Evolutionary conservation across 2,329 filamentous ascomycete species (phyloP).

Genomic region (Furcasterigmium sp.): DNA sequence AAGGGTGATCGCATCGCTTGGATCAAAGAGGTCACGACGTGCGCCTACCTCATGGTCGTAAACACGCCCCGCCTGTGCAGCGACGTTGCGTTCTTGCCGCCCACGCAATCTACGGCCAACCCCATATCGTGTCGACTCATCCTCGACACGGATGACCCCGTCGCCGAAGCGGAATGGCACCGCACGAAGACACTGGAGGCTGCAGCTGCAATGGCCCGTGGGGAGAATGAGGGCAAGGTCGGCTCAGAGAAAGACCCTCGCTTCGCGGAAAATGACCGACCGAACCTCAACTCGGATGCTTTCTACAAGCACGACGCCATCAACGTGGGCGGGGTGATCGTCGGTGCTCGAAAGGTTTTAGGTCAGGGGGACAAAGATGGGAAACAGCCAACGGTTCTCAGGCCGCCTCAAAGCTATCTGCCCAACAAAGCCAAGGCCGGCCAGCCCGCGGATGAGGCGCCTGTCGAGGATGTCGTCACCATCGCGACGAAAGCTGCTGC

Average conservation of each 20-base stretch:
- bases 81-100: constrained; percentile 80
- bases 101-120: constrained; percentile 71
- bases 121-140: constrained; percentile 72
- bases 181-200: constrained; percentile 30
- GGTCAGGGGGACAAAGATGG: constrained; percentile 41
- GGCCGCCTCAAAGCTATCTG: constrained; percentile 36
- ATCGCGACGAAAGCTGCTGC: constrained; percentile 39
- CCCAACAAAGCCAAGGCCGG: constrained; percentile 10
- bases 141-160: constrained; percentile 44
- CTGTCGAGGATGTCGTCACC: constrained; percentile 26
- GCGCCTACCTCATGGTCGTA: constrained; percentile 88
- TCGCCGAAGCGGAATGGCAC: constrained; percentile 22
- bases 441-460: constrained; percentile 15
- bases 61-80: constrained; percentile 84
- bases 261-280: constrained; percentile 2
- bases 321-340: constrained; percentile 47
- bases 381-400: constrained; percentile 38
- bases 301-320: constrained; percentile 19
- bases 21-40: constrained; percentile 91
- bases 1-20: constrained; percentile 74
- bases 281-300: constrained; percentile 1
- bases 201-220: constrained; percentile 24
- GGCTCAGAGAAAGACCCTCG: neutral
- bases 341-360: constrained; percentile 46
- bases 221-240: neutral